Conservation (phyloP, 306 rosid species). For the Chamaecrista fasciculata region DNA sequence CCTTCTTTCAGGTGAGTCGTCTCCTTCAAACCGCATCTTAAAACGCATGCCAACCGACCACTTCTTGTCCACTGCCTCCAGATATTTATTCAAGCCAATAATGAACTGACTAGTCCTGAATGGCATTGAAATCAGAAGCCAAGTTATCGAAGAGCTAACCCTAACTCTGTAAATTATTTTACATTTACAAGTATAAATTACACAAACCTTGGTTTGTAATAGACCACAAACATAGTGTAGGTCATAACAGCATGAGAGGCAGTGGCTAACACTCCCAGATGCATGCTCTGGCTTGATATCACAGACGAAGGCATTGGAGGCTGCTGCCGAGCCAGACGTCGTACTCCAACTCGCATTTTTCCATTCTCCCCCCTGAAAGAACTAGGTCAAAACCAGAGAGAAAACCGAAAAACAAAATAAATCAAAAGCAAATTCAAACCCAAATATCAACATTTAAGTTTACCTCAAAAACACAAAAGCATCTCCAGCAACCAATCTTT, state of each 20-base stretch:
- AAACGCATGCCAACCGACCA: conserved; percentile 73
- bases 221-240: conserved; percentile 60
- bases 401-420: neutral
- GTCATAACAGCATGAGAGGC: conserved; percentile 75
- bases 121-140: neutral
- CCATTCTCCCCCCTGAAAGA: conserved; percentile 62
- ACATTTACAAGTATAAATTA: too few relatives aligned
- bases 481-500: conserved; percentile 83
- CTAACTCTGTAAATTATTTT: neutral
- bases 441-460: neutral
- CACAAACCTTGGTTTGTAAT: conserved; percentile 85
- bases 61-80: conserved; percentile 57
- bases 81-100: conserved; percentile 64
- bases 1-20: conserved; percentile 88
- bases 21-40: conserved; percentile 86
- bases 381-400: neutral
- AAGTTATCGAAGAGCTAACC: neutral
- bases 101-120: conserved; percentile 81
- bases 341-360: conserved; percentile 69
- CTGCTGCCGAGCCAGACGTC: conserved; percentile 68
- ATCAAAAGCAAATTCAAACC: conserved; percentile 5
- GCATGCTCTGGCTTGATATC: conserved; percentile 91
- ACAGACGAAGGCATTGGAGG: conserved; percentile 77
- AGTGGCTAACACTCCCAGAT: conserved; percentile 87
- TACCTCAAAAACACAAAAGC: conserved; percentile 84